Evolutionary conservation across 345 rosid genomes (phyloP), one percentile per base, ranked within the genome.

Genomic region (Gossypium mustelinum): DNA sequence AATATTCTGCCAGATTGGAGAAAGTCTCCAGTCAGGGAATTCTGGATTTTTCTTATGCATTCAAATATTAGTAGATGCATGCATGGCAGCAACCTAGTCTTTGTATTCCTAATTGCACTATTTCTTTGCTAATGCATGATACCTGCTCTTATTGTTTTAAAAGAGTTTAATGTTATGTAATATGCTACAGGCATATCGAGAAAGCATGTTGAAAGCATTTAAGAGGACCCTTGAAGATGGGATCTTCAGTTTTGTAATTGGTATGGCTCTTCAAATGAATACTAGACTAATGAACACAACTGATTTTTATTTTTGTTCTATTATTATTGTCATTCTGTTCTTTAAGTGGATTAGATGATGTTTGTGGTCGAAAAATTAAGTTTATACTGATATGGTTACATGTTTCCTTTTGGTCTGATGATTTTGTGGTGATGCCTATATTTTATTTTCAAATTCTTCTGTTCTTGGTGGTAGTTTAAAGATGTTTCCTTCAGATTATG

Each of bases 141-240:
- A 52, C 29, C n/a, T 48, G 18, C 39, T 52, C 11, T 62, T 56
- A 3, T 68, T 34, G 27, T 59, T 27, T 64, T 76, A 66, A 55
- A 11, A 14, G 25, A 18, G 27, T 50, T 75, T 77, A 24, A 67
- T 52, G 44, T 45, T 73, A 45, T 72, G 25, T 78, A n/a, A 75
- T 70, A 20, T 63, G 54, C 68, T 54, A 10, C 81, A 94, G 97
- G 90, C 82, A 18, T 94, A 94, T 73, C 92, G 98, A 77, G 87
- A 92, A 77, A 94, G 98, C 91, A 87, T 94, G 98, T 80, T 94
- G 82, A 94, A 92, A 82, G 97, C 98, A 73, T 92, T 89, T 80
- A 91, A 83, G 85, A 91, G 86, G 86, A 92, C 95, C 71, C 86
- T 94, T 64, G 98, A 92, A 81, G 98, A 94, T 78, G 98, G 98